A percentile compares a stretch with the other conserved stretches of the same genome.
These are phyloP conservation scores for Lineolata rhizophorae DNA, from an alignment of 495 filamentous ascomycete species.

Conservation along the genomic window DNA sequence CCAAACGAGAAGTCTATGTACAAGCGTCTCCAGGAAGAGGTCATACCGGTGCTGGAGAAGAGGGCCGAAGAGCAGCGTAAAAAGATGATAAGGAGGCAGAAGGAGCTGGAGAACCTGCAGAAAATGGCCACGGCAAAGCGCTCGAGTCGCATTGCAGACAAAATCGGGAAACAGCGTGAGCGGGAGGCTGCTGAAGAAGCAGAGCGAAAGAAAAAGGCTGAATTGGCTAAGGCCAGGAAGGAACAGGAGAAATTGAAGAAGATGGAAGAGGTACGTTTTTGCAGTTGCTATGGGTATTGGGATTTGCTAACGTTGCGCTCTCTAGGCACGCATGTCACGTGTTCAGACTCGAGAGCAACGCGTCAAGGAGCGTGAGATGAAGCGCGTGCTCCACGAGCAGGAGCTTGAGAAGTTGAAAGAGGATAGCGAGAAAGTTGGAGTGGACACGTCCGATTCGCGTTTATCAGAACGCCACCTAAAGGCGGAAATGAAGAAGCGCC, in stretches of 20 bases:
- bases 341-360: conserved; percentile 71
- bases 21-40: conserved; percentile 43
- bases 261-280: conserved; percentile 27
- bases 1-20: conserved; percentile 60
- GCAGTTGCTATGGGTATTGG: background rate
- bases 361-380: conserved; percentile 58
- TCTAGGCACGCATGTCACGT: conserved; percentile 50
- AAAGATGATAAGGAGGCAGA: conserved; percentile 47
- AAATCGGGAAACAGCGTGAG: conserved; percentile 52
- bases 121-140: conserved; percentile 84
- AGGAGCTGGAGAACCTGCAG: conserved; percentile 57
- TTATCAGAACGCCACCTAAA: conserved; percentile 60
- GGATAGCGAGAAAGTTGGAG: conserved; percentile 43
- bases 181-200: conserved; percentile 51
- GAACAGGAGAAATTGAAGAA: conserved; percentile 44
- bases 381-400: conserved; percentile 61
- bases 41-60: conserved; percentile 65
- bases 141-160: conserved; percentile 67
- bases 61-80: conserved; percentile 54
- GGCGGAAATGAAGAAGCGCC: conserved; percentile 53
- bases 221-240: conserved; percentile 42
- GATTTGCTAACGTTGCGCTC: background rate
- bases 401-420: conserved; percentile 59
- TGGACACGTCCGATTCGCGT: conserved; percentile 36
- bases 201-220: conserved; percentile 42